Percentiles rank a stretch among this genome's conserved stretches.
These are phyloP conservation scores for Coleophoma eucalyptorum DNA, from an alignment of 2,329 filamentous ascomycete genomes.

Conservation along the genomic window DNA sequence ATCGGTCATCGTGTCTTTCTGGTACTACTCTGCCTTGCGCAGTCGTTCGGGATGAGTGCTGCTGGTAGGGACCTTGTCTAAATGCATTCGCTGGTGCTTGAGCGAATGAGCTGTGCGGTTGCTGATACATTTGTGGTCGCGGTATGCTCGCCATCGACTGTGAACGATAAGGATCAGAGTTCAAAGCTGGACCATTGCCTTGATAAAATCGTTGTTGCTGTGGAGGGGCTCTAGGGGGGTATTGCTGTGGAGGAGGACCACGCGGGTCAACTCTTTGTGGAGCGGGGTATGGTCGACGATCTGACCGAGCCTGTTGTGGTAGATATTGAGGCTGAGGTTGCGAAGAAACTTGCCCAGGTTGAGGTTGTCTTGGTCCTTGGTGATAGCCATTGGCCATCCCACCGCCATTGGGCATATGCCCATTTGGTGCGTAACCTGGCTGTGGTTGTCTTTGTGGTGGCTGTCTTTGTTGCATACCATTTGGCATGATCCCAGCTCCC, in stretches of 20 bases:
- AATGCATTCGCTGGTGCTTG: slow-evolving; percentile 71
- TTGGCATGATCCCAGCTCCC: slow-evolving; percentile 38
- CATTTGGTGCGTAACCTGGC: slow-evolving; percentile 28
- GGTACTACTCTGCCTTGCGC: slow-evolving; percentile 89
- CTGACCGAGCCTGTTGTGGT: slow-evolving; percentile 56
- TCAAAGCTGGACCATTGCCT: slow-evolving; percentile 59
- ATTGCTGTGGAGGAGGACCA: slow-evolving; percentile 29
- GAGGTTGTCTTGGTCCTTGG: slow-evolving; percentile 36
- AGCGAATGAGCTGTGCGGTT: slow-evolving; percentile 57
- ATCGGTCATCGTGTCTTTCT: slow-evolving; percentile 84
- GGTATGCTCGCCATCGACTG: slow-evolving; percentile 81
- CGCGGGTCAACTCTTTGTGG: slow-evolving; percentile 43
- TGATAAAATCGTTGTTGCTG: slow-evolving; percentile 53
- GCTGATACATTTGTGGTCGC: slow-evolving; percentile 69
- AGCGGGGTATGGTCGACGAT: slow-evolving; percentile 67
- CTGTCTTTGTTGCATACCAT: slow-evolving; percentile 53
- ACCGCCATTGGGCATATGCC: slow-evolving; percentile 23
- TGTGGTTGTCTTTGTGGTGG: slow-evolving; percentile 55
- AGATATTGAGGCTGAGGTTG: slow-evolving; percentile 54
- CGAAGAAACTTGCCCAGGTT: slow-evolving; percentile 26
- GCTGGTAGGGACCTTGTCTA: slow-evolving; percentile 72
- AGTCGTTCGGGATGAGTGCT: slow-evolving; percentile 69
- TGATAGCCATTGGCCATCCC: slow-evolving; percentile 45
- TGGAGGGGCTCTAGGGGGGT: slow-evolving; percentile 40
- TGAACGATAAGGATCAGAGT: slow-evolving; percentile 84